A percentile compares a stretch with the other conserved stretches of the same genome.
phyloP scores from a whole-genome alignment of 2,329 filamentous ascomycete genomes.

The Penicillium crustosum region DNA sequence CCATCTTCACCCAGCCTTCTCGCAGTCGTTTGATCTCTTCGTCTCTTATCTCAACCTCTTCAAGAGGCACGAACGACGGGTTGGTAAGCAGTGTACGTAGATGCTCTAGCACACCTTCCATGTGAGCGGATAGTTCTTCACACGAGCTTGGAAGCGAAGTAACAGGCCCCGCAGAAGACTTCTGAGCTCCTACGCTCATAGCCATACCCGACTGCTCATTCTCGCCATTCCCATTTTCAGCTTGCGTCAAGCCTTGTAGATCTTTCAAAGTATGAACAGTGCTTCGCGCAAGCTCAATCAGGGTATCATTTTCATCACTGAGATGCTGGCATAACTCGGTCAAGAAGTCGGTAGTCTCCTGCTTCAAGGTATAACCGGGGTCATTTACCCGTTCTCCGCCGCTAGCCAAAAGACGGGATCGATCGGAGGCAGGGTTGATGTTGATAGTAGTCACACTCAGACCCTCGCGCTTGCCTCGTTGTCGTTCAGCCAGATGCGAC shows the following conservation, averaged over 20 bases:
- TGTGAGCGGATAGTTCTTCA: conserved; percentile 68
- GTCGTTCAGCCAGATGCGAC: conserved; percentile 72
- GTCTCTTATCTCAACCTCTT: conserved; percentile 90
- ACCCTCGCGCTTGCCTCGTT: conserved; percentile 58
- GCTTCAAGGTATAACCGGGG: conserved; percentile 68
- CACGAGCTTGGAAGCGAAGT: conserved; percentile 59
- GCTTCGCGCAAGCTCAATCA: conserved; percentile 69
- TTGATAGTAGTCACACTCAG: conserved; percentile 51
- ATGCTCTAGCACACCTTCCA: conserved; percentile 76
- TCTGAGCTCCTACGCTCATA: conserved; percentile 24
- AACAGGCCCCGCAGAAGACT: conserved; percentile 28
- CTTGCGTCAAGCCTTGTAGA: conserved; percentile 53
- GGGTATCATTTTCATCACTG: conserved; percentile 86
- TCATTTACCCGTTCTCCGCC: conserved; percentile 50
- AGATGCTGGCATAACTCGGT: conserved; percentile 78
- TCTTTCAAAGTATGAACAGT: conserved; percentile 69
- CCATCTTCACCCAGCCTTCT: conserved; percentile 91
- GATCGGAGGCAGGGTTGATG: conserved; percentile 44
- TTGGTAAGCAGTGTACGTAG: conserved; percentile 85
- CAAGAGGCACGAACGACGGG: conserved; percentile 91
- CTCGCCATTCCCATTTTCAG: conserved; percentile 30
- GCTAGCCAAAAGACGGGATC: conserved; percentile 29
- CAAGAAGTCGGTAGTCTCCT: conserved; percentile 88
- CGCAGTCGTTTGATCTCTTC: conserved; percentile 83
- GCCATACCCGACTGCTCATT: conserved; percentile 34